A percentile compares a stretch with the other conserved stretches of the same genome.
These are phyloP conservation scores for Tetradesmus obliquus DNA, from an alignment of 139 green algal genomes.

Conservation along the genomic window DNA sequence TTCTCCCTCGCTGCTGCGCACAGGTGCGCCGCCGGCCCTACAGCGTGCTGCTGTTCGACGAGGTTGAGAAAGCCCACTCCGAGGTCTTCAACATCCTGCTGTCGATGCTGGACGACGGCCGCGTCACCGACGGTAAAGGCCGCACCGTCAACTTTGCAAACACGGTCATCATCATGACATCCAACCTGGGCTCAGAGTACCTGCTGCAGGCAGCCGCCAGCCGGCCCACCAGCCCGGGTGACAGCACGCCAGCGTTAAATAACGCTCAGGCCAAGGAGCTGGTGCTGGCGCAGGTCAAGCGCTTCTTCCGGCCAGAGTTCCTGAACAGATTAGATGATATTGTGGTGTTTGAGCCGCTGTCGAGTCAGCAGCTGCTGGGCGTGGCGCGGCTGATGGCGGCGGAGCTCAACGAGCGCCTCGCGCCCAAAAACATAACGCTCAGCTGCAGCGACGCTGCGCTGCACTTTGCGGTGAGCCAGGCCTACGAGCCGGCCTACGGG, in stretches of 20 bases:
- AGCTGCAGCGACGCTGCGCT: conserved; percentile 67
- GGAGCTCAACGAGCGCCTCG: conserved; percentile 77
- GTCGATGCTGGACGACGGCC: conserved; percentile 91
- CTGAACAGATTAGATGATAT: conserved; percentile 93
- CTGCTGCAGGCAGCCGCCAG: conserved; percentile 49
- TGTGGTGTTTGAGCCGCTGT: conserved; percentile 89
- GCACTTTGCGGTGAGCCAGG: conserved; percentile 54
- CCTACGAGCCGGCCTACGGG: conserved; percentile 65
- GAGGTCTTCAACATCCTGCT: conserved; percentile 92
- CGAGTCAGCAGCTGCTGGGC: conserved; percentile 67
- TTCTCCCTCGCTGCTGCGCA: neutral
- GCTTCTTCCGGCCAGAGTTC: conserved; percentile 84
- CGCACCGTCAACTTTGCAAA: conserved; percentile 94
- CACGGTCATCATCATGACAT: conserved; percentile 96
- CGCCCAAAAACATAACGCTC: conserved; percentile 72
- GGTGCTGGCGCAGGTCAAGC: conserved; percentile 25
- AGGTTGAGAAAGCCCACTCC: conserved; percentile 74
- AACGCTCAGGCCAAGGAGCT: conserved; percentile 5
- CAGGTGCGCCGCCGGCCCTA: conserved; percentile 71
- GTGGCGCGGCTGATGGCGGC: conserved; percentile 80
- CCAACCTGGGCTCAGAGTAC: conserved; percentile 84
- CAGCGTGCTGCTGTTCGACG: conserved; percentile 87
- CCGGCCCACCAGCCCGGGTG: conserved; percentile 9
- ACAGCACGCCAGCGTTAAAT: neutral
- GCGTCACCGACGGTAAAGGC: conserved; percentile 89